These are phyloP conservation scores for Colletotrichum filicis DNA, from an alignment of 2,329 filamentous ascomycete species.

Conservation along the genomic window DNA sequence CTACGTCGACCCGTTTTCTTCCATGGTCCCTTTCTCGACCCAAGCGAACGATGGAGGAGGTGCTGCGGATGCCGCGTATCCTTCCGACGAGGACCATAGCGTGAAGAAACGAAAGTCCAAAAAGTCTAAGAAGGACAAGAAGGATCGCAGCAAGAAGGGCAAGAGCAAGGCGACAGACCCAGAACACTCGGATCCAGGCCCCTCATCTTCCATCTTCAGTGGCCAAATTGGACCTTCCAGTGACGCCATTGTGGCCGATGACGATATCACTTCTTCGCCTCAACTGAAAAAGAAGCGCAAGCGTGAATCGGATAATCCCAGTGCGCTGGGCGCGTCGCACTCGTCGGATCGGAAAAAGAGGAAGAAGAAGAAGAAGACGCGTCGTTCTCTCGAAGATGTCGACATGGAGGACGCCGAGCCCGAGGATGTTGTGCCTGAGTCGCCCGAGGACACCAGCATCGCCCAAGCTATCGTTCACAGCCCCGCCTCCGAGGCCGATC, in stretches of 20 bases:
- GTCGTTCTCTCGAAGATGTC: conserved; percentile 11
- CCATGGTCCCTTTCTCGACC: conserved; percentile 29
- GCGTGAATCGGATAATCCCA: background rate
- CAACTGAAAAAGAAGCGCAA: conserved; percentile 23
- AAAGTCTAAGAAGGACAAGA: conserved; percentile 15
- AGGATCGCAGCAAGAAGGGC: background rate
- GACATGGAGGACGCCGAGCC: conserved; percentile 7
- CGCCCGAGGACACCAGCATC: background rate
- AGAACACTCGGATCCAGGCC: background rate
- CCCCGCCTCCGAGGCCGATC: background rate
- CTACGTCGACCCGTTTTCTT: conserved; percentile 26
- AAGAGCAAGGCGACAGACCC: conserved; percentile 3
- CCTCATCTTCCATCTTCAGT: conserved; percentile 4
- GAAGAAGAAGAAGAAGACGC: conserved; percentile 21
- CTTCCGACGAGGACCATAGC: background rate
- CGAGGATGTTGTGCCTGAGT: conserved; percentile 7
- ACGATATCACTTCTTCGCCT: background rate
- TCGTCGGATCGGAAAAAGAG: background rate
- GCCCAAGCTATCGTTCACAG: background rate
- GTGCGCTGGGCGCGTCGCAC: background rate
- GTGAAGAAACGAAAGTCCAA: conserved; percentile 12
- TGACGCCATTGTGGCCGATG: conserved; percentile 1
- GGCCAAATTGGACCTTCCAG: background rate
- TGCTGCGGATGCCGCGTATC: background rate
- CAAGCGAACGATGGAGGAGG: background rate